A percentile compares a stretch with the other conserved stretches of the same genome.
Conservation (phyloP, 2,329 filamentous ascomycete genomes). For the Clonostachys byssicola region DNA sequence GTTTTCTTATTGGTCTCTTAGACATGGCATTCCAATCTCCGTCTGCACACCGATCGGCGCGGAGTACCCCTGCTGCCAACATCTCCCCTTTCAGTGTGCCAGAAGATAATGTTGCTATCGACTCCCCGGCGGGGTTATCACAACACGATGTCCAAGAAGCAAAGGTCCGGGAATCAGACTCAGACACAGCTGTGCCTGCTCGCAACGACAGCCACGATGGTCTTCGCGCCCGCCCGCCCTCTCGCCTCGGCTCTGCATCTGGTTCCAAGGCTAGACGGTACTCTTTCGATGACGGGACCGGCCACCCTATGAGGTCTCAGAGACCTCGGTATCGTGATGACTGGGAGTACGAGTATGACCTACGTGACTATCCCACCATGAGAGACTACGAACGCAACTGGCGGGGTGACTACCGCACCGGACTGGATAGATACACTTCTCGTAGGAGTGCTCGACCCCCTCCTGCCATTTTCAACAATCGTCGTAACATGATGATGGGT, state of each 20-base stretch:
- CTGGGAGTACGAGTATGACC: constrained; percentile 12
- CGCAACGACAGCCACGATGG: neutral
- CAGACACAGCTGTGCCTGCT: neutral
- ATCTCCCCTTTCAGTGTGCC: no score
- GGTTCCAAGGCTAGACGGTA: neutral
- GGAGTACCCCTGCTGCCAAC: no score
- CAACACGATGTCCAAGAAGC: no score
- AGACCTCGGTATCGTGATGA: constrained; percentile 12
- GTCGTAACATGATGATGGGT: constrained; percentile 3
- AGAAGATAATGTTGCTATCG: no score
- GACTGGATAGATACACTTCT: constrained; percentile 10
- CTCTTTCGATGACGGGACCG: neutral
- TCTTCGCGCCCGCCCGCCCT: neutral
- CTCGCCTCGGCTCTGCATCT: neutral
- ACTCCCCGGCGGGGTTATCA: no score
- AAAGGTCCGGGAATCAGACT: neutral
- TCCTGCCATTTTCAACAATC: constrained; percentile 14
- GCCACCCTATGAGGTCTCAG: neutral
- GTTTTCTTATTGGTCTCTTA: no score
- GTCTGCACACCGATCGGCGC: no score
- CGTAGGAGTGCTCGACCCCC: constrained; percentile 13
- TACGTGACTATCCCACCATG: constrained; percentile 8
- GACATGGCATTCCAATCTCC: no score
- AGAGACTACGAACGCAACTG: constrained; percentile 16
- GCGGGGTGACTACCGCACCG: constrained; percentile 10